Evolutionary conservation across 192 early-diverging fungal genomes (phyloP).

Genomic region (Funneliformis mosseae): DNA sequence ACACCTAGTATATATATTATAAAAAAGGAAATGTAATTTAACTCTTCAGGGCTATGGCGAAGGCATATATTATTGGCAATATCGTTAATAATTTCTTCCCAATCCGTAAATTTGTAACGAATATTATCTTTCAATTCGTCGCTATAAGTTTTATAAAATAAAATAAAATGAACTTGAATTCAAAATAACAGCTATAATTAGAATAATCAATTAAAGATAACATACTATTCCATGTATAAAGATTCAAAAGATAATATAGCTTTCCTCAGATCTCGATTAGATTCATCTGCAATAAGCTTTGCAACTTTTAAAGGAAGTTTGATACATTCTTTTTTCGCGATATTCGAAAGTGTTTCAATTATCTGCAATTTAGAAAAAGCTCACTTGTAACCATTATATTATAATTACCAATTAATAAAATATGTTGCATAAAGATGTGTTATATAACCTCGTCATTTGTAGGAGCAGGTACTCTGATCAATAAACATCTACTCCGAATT

Average conservation of each 20-base stretch:
- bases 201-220: background rate
- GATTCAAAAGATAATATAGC: background rate
- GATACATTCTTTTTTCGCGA: background rate
- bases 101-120: background rate
- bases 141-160: background rate
- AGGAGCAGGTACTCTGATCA: slow-evolving; percentile 86
- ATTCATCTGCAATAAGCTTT: background rate
- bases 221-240: background rate
- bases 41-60: background rate
- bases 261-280: background rate
- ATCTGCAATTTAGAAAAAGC: background rate
- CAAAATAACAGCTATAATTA: background rate
- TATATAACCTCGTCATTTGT: slow-evolving; percentile 65
- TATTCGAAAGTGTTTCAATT: background rate
- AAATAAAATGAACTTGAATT: background rate
- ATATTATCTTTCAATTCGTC: background rate
- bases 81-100: background rate
- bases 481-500: slow-evolving; percentile 88
- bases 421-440: background rate
- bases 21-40: background rate
- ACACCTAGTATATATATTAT: background rate
- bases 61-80: background rate
- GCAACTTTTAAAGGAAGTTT: background rate
- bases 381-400: background rate
- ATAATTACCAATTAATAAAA: background rate